phyloP scores from a whole-genome alignment of 306 rosid species.

The Rosa chinensis region DNA sequence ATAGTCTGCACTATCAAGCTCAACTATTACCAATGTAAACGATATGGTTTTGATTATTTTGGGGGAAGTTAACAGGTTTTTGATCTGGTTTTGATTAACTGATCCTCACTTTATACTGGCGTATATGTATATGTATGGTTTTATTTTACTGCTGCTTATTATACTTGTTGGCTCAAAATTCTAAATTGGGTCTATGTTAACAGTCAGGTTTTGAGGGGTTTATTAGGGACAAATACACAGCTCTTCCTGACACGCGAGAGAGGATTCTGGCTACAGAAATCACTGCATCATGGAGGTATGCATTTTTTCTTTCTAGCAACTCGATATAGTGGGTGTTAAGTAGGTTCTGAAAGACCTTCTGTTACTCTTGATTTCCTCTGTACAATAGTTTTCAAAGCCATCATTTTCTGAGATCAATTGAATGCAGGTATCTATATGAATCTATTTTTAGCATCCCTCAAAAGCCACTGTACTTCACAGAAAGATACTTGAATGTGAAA shows the following conservation, averaged over 20 bases:
- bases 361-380: not conserved
- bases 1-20: too few relatives aligned
- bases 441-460: constrained; percentile 54
- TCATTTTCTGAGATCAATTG: constrained; percentile 16
- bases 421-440: constrained; percentile 75
- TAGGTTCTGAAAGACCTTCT: not conserved
- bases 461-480: constrained; percentile 60
- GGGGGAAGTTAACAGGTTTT: not conserved
- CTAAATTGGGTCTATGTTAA: constrained; percentile 20
- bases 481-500: constrained; percentile 61
- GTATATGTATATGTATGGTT: not conserved
- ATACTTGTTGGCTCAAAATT: not conserved
- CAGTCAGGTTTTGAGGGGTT: constrained; percentile 97
- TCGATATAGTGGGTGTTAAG: not conserved
- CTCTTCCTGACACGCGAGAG: constrained; percentile 87
- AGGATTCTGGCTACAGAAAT: constrained; percentile 92
- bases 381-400: not conserved
- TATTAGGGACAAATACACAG: constrained; percentile 77
- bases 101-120: not conserved
- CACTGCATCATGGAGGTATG: constrained; percentile 81
- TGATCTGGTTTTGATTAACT: not conserved
- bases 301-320: not conserved
- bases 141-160: constrained; percentile 23
- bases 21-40: not conserved
- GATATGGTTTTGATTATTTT: not conserved